phyloP scores from a whole-genome alignment of 805 yeast genomes.

The Saccharomycopsis capsularis region DNA sequence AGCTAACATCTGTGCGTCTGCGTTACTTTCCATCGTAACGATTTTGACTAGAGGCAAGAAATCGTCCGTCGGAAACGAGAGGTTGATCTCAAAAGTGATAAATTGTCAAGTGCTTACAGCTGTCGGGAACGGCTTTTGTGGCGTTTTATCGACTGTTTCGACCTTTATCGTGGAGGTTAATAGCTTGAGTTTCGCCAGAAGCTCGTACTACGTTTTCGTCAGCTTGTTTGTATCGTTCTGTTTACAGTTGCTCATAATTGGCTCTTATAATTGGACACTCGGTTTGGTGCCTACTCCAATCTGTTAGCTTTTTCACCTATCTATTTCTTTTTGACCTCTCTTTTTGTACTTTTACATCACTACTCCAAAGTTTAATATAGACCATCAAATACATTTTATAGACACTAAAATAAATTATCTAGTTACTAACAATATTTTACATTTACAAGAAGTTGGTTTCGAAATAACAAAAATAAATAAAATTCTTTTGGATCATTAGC shows the following conservation, averaged over 20 bases:
- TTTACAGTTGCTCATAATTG: conserved; percentile 52
- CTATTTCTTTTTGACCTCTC: neutral
- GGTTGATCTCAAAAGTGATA: conserved; percentile 27
- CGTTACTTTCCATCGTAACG: conserved; percentile 37
- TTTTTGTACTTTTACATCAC: neutral
- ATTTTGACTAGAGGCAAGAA: conserved; percentile 40
- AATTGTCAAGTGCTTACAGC: conserved; percentile 50
- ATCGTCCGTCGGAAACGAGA: conserved; percentile 4
- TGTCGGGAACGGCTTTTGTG: conserved; percentile 60
- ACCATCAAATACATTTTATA: too few relatives aligned
- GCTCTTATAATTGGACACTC: conserved; percentile 63
- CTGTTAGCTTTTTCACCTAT: neutral
- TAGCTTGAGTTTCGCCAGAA: conserved; percentile 29
- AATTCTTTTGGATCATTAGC: too few relatives aligned
- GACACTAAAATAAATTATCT: too few relatives aligned
- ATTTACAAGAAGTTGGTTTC: too few relatives aligned
- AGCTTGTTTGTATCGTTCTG: conserved; percentile 44
- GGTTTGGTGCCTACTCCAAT: conserved; percentile 4
- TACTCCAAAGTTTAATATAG: too few relatives aligned
- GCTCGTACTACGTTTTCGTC: conserved; percentile 44
- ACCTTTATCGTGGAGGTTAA: conserved; percentile 68
- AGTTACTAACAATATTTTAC: too few relatives aligned
- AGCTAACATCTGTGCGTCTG: conserved; percentile 43
- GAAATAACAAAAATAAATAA: too few relatives aligned
- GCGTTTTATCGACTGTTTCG: conserved; percentile 65